Percentiles rank a stretch among this genome's conserved stretches.
phyloP scores from a whole-genome alignment of 1,139 yeast species.

The Zhuliangozyma blackwelliae region DNA sequence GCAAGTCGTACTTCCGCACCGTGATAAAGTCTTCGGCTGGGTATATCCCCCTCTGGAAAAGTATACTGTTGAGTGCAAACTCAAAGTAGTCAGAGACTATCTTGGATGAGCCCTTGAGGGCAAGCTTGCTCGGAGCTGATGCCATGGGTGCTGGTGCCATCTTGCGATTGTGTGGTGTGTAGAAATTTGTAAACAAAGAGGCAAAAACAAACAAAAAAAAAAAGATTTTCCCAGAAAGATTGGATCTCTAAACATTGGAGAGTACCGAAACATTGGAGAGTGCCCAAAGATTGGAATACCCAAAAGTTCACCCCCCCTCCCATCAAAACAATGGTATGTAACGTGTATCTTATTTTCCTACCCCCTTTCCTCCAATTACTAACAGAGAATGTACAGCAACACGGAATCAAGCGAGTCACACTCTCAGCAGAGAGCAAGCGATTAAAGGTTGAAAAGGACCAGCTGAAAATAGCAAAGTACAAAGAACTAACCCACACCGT shows the following conservation, averaged over 20 bases:
- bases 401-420: slow-evolving; percentile 63
- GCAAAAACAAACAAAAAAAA: too few relatives aligned
- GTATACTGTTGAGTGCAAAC: slow-evolving; percentile 71
- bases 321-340: too few relatives aligned
- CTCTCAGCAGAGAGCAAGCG: slow-evolving; percentile 54
- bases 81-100: slow-evolving; percentile 82
- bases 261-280: too few relatives aligned
- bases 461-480: slow-evolving; percentile 51
- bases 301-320: too few relatives aligned
- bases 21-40: slow-evolving; percentile 84
- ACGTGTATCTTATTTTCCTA: too few relatives aligned
- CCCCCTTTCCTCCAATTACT: not conserved
- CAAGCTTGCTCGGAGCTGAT: slow-evolving; percentile 32
- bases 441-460: slow-evolving; percentile 54
- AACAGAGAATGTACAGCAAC: slow-evolving; percentile 36
- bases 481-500: slow-evolving; percentile 41
- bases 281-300: too few relatives aligned
- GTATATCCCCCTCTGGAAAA: slow-evolving; percentile 87
- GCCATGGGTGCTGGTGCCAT: too few relatives aligned
- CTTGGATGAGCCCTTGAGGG: slow-evolving; percentile 74
- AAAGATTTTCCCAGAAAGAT: too few relatives aligned
- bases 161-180: too few relatives aligned
- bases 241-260: too few relatives aligned
- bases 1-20: slow-evolving; percentile 77
- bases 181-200: too few relatives aligned